Conservation (phyloP, 148 eudicot species). For the Camellia sinensis region DNA sequence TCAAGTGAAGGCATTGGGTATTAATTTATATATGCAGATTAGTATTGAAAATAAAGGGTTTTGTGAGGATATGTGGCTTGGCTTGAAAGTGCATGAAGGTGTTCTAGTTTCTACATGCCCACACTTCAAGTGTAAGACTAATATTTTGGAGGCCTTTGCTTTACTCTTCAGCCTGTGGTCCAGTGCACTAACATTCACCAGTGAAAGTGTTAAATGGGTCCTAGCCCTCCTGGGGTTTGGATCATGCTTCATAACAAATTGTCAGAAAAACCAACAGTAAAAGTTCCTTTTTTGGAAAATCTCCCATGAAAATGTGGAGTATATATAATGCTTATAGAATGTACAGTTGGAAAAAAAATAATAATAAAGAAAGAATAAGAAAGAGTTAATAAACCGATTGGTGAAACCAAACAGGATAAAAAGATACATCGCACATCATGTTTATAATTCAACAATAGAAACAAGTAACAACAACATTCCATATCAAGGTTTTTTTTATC, state of each 20-base stretch:
- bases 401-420: neutral
- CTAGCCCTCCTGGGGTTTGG: no score
- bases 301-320: neutral
- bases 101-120: conserved; percentile 56
- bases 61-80: conserved; percentile 60
- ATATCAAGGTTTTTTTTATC: no score
- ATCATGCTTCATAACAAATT: neutral
- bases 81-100: conserved; percentile 84
- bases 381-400: neutral
- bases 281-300: neutral
- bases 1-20: conserved; percentile 31
- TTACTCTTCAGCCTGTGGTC: conserved; percentile 63
- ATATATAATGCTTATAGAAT: neutral
- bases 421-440: neutral
- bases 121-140: conserved; percentile 84
- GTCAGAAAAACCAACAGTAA: neutral
- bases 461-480: neutral
- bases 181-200: conserved; percentile 9
- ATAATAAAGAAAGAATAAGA: neutral
- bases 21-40: conserved; percentile 63
- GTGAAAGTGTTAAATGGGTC: conserved; percentile 5
- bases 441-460: neutral
- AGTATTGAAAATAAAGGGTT: conserved; percentile 40
- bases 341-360: neutral
- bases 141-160: conserved; percentile 59